Evolutionary conservation across 176 grass and related monocot species (phyloP), one percentile per base, ranked within the genome.

Genomic region (Cymbopogon citratus): DNA sequence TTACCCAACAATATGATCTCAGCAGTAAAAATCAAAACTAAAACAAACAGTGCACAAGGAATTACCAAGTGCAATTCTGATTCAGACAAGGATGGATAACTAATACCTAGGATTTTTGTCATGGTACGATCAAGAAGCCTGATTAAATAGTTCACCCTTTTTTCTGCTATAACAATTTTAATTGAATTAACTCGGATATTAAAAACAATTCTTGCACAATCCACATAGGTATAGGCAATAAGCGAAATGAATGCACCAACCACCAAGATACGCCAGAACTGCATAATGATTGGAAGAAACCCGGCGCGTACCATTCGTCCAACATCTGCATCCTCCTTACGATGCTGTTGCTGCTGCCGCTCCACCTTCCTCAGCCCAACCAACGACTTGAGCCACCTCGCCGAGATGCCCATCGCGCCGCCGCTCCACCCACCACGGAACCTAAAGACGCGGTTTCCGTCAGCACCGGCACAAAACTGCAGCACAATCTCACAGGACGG

Each of bases 361-460:
- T 93, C 93, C 77, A n/a, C 65, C 76, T 97, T 97, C 57, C 85
- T 87, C 69, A 93, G 69, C 75, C 93, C 93, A 68, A 97, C 86
- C 70, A 97, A 44, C 15, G 90, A 97, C 83, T 87, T 93, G 27
- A 97, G 88, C 93, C 93, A 97, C 86, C 85, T 93, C 33, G 91
- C 63, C 45, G 91, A 94, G 73, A 94, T 94, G 38, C 91, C 91
- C 91, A 93, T 89, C 19, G 41, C 82, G 6, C 86, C 80, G 38
- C 71, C 77, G 19, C 76, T 40, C 43, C 73, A 36, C 65, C 71
- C 43, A 6, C 35, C 45, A 5, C 65, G 25, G 11, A 77, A 64
- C 72, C 83, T 66, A n/a, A 44, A 59, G 35, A 24, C 43, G 56
- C 78, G 10, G 18, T 12, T 63, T 54, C 46, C 78, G 21, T 81